Conservation (phyloP, 1,139 yeast species). For the Saccharomyces hybrid region DNA sequence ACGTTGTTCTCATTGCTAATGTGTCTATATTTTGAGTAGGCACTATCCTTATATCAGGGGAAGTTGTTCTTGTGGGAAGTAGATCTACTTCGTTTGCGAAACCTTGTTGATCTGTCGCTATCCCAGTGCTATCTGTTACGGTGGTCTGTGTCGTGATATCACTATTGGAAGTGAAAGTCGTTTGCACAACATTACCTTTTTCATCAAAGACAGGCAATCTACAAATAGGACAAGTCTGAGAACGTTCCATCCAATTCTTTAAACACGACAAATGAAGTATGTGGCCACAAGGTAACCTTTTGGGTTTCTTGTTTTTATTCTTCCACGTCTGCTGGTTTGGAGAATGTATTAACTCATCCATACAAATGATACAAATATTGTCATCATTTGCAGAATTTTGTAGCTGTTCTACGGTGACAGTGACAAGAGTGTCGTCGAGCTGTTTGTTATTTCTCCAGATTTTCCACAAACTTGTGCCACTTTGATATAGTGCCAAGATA, state of each 20-base stretch:
- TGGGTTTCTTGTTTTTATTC: slow-evolving; percentile 41
- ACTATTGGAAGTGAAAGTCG: not conserved
- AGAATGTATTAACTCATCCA: slow-evolving; percentile 25
- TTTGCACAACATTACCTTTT: slow-evolving; percentile 17
- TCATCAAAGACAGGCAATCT: slow-evolving; percentile 56
- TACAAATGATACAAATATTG: slow-evolving; percentile 39
- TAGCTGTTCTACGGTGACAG: slow-evolving; percentile 57
- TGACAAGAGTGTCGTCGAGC: slow-evolving; percentile 56
- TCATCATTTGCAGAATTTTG: slow-evolving; percentile 47
- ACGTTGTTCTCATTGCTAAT: not conserved
- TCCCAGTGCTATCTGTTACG: not conserved
- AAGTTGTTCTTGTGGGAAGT: not conserved
- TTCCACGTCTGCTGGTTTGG: slow-evolving; percentile 2
- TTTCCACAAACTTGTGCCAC: slow-evolving; percentile 45
- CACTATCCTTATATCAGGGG: not conserved
- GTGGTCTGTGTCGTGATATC: not conserved
- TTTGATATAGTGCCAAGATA: slow-evolving; percentile 41
- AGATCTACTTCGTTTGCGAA: not conserved
- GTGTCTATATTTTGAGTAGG: not conserved
- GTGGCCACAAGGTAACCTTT: slow-evolving; percentile 76
- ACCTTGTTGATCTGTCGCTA: not conserved
- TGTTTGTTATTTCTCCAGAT: slow-evolving; percentile 57
- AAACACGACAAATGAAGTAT: slow-evolving; percentile 85
- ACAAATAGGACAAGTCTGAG: slow-evolving; percentile 89
- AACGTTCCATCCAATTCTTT: slow-evolving; percentile 87